A percentile compares a stretch with the other conserved stretches of the same genome.
These are phyloP conservation scores for Brassica rapa DNA, from an alignment of 345 rosid species.

Conservation along the genomic window DNA sequence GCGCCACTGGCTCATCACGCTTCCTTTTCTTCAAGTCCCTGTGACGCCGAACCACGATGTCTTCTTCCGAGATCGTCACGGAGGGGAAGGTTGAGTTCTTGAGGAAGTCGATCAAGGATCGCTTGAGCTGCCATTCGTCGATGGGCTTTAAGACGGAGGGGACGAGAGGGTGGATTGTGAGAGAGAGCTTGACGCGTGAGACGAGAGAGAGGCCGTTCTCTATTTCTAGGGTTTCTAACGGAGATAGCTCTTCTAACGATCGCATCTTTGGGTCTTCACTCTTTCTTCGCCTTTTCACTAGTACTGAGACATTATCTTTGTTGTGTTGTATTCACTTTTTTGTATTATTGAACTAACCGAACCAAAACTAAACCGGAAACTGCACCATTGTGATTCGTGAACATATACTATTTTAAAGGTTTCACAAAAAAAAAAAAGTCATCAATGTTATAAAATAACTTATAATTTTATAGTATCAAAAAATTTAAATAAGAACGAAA, in stretches of 20 bases:
- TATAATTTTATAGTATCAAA: too few species aligned
- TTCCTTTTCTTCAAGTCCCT: constrained; percentile 86
- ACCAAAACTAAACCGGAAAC: background rate
- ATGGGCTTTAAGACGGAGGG: constrained; percentile 66
- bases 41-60: constrained; percentile 59
- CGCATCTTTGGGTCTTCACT: constrained; percentile 29
- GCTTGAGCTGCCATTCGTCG: constrained; percentile 92
- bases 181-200: constrained; percentile 72
- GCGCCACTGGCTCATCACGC: constrained; percentile 83
- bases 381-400: too few species aligned
- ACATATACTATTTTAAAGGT: too few species aligned
- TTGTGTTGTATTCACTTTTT: background rate
- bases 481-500: too few species aligned
- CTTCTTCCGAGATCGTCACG: constrained; percentile 61
- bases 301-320: background rate
- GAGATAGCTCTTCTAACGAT: constrained; percentile 62
- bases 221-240: constrained; percentile 64
- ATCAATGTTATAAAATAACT: too few species aligned
- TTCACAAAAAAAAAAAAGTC: too few species aligned
- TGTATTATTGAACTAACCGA: background rate
- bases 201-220: constrained; percentile 62
- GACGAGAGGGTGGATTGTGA: constrained; percentile 57
- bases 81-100: constrained; percentile 55
- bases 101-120: constrained; percentile 67
- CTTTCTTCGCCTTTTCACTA: too few species aligned